Conservation (phyloP, 805 yeast species). For the Lachancea nothofagi region DNA sequence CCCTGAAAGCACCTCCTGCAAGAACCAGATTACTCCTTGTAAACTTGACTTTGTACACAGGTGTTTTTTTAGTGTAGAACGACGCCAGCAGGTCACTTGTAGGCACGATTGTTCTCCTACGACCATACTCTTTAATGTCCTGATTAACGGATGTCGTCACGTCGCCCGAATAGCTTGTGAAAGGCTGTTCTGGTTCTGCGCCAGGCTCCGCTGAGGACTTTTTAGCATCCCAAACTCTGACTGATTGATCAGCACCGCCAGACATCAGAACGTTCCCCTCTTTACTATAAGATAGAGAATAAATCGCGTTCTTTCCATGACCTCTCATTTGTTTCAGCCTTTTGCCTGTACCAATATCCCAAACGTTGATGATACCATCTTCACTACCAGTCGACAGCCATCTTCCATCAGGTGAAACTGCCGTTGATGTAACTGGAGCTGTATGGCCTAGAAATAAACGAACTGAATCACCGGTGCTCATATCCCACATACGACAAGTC, state of each 20-base stretch:
- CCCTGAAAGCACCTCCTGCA: conserved; percentile 83
- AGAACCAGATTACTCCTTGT: conserved; percentile 86
- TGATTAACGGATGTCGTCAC: conserved; percentile 29
- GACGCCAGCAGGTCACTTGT: conserved; percentile 89
- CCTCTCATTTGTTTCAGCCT: conserved; percentile 89
- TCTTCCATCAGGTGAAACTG: conserved; percentile 95
- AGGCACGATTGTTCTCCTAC: conserved; percentile 68
- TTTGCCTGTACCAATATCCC: conserved; percentile 94
- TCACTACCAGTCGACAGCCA: conserved; percentile 96
- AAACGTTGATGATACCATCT: conserved; percentile 78
- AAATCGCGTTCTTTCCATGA: conserved; percentile 81
- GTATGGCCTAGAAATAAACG: conserved; percentile 90
- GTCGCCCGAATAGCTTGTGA: conserved; percentile 34
- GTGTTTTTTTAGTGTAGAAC: conserved; percentile 88
- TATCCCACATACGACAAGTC: conserved; percentile 98
- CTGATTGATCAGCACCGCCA: conserved; percentile 88
- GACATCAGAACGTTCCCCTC: conserved; percentile 89
- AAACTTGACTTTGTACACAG: conserved; percentile 88
- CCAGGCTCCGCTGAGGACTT: conserved; percentile 76
- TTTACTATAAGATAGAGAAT: conserved; percentile 75
- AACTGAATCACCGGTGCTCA: conserved; percentile 80
- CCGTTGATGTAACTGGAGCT: conserved; percentile 77
- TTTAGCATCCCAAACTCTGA: conserved; percentile 94
- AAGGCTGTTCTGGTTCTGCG: conserved; percentile 68
- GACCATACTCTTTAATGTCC: conserved; percentile 44